phyloP scores from a whole-genome alignment of 129 eudicot species.

The Scalesia atractyloides region DNA sequence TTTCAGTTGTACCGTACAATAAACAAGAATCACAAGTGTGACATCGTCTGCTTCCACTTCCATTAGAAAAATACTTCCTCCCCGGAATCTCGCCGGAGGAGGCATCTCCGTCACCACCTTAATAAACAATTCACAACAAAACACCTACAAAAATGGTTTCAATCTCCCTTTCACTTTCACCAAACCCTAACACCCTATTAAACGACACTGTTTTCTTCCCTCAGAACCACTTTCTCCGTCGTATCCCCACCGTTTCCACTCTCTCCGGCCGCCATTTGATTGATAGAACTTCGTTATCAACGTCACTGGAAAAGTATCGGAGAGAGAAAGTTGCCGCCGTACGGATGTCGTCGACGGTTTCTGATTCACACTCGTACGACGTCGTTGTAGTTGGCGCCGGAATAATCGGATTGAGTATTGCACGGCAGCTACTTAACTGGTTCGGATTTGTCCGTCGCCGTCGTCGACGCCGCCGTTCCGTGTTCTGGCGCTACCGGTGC shows the following conservation, averaged over 20 bases:
- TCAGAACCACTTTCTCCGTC: slow-evolving; percentile 22
- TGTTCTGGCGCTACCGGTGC: slow-evolving; percentile 89
- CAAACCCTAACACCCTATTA: slow-evolving; percentile 27
- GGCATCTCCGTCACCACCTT: slow-evolving; percentile 13
- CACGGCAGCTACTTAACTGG: slow-evolving; percentile 66
- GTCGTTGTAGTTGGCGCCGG: slow-evolving; percentile 95
- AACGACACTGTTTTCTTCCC: slow-evolving; percentile 18
- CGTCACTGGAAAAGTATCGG: slow-evolving; percentile 18
- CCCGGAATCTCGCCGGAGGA: slow-evolving; percentile 18
- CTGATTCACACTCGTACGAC: slow-evolving; percentile 54
- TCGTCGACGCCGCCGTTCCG: slow-evolving; percentile 85
- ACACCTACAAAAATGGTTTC: slow-evolving; percentile 33
- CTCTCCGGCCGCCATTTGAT: slow-evolving; percentile 8
- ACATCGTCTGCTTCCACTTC: not conserved
- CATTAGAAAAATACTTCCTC: slow-evolving; percentile 22
- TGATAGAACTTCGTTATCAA: slow-evolving; percentile 8
- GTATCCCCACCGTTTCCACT: slow-evolving; percentile 16
- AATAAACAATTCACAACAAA: slow-evolving; percentile 24
- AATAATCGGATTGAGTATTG: slow-evolving; percentile 89
- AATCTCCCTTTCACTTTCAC: slow-evolving; percentile 23
- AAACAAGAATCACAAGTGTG: no score
- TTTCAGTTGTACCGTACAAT: no score
- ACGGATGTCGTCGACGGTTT: slow-evolving; percentile 23
- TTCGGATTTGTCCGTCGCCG: slow-evolving; percentile 83
- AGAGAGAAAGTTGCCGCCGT: slow-evolving; percentile 20